These are phyloP conservation scores for Gyromitra esculenta DNA, from an alignment of 2,329 filamentous ascomycete species.

Conservation along the genomic window DNA sequence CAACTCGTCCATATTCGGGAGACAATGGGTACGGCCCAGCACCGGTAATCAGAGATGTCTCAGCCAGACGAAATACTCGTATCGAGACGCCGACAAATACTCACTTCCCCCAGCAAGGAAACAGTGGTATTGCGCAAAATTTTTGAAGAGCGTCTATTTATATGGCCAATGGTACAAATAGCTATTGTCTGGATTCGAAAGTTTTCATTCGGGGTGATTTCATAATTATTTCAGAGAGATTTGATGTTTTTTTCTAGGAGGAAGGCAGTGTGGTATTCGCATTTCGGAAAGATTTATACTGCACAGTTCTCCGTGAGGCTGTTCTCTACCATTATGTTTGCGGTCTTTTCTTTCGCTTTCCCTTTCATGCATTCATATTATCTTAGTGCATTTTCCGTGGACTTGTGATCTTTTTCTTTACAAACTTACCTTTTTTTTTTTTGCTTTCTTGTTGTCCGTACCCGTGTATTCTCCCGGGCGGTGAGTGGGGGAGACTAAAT, in stretches of 20 bases:
- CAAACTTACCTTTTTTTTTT: background rate
- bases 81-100: slow-evolving; percentile 81
- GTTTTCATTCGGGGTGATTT: background rate
- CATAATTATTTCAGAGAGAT: slow-evolving; percentile 7
- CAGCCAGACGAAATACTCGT: slow-evolving; percentile 88
- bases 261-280: slow-evolving; percentile 3
- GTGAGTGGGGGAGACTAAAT: background rate
- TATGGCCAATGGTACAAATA: background rate
- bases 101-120: slow-evolving; percentile 87
- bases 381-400: background rate
- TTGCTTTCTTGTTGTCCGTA: background rate
- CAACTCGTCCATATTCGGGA: slow-evolving; percentile 59
- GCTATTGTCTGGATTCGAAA: background rate
- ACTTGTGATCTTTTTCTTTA: slow-evolving; percentile 6
- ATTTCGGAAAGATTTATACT: slow-evolving; percentile 3
- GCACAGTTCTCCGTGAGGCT: background rate
- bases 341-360: background rate
- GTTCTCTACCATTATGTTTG: background rate
- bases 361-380: background rate
- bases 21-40: slow-evolving; percentile 65
- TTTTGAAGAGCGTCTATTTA: slow-evolving; percentile 70
- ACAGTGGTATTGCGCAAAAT: slow-evolving; percentile 94
- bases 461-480: slow-evolving; percentile 6
- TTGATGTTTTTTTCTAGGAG: slow-evolving; percentile 24
- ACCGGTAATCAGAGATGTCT: slow-evolving; percentile 91